These are phyloP conservation scores for Parsonsia alboflavescens DNA, from an alignment of 257 asterid genomes.

Conservation along the genomic window DNA sequence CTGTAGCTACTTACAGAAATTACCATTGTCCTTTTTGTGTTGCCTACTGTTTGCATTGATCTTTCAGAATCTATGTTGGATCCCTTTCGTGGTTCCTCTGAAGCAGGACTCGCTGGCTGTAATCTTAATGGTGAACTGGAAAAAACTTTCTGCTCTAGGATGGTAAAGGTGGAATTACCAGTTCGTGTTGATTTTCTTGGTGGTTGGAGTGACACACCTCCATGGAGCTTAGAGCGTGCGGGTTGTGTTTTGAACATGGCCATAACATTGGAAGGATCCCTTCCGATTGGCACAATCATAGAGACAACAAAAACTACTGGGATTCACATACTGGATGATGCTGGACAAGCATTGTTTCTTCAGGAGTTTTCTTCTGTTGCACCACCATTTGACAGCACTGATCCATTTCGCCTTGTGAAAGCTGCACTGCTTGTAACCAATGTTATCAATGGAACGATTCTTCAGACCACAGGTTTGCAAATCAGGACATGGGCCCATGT, in stretches of 20 bases:
- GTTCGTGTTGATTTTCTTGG: conserved; percentile 96
- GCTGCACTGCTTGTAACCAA: conserved; percentile 79
- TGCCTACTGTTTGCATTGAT: conserved; percentile 11
- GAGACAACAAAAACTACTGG: conserved; percentile 55
- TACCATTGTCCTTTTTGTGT: neutral
- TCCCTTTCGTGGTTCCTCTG: conserved; percentile 29
- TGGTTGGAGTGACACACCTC: conserved; percentile 99
- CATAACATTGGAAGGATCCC: conserved; percentile 63
- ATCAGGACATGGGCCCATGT: conserved; percentile 94
- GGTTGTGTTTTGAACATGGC: conserved; percentile 98
- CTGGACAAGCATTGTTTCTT: conserved; percentile 50
- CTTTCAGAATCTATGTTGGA: conserved; percentile 40
- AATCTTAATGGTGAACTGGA: conserved; percentile 27
- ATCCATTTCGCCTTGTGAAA: conserved; percentile 89
- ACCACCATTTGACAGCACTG: conserved; percentile 70
- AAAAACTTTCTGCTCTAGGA: conserved; percentile 46
- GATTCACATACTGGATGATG: conserved; percentile 51
- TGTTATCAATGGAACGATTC: conserved; percentile 31
- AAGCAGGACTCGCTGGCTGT: conserved; percentile 25
- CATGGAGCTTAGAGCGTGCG: conserved; percentile 96
- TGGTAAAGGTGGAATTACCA: conserved; percentile 82
- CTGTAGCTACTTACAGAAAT: conserved; percentile 2
- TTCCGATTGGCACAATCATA: conserved; percentile 73
- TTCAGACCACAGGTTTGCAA: conserved; percentile 51
- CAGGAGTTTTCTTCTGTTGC: conserved; percentile 45